phyloP scores from a whole-genome alignment of 2,329 filamentous ascomycete species.

The Orbilia blumenaviensis region DNA sequence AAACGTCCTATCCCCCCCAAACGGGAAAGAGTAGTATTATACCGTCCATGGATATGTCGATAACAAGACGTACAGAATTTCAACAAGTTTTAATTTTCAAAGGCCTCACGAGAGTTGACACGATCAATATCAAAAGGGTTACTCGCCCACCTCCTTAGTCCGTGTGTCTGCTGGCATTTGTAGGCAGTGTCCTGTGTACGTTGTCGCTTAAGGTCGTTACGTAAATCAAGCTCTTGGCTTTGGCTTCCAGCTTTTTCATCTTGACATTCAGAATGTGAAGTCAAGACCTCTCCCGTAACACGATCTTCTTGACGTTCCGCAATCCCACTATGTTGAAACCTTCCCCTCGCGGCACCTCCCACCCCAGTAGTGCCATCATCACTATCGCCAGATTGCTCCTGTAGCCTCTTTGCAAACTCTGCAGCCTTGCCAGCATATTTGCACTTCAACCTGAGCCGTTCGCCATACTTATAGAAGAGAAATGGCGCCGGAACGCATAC shows the following conservation, averaged over 20 bases:
- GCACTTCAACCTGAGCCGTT: constrained; percentile 71
- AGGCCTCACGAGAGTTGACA: constrained; percentile 30
- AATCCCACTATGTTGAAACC: background rate
- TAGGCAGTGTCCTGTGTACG: constrained; percentile 6
- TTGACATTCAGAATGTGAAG: background rate
- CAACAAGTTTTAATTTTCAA: constrained; percentile 5
- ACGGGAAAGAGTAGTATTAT: no score
- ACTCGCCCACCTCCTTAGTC: constrained; percentile 14
- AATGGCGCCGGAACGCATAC: constrained; percentile 73
- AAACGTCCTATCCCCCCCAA: no score
- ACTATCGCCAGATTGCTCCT: constrained; percentile 11
- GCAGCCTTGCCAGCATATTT: constrained; percentile 75
- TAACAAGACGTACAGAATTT: no score
- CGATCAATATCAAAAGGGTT: constrained; percentile 42
- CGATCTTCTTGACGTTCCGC: background rate
- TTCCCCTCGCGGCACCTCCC: background rate
- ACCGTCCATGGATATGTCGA: no score
- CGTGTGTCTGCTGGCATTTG: background rate
- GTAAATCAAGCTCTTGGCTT: background rate
- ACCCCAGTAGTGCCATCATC: background rate
- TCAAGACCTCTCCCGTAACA: background rate
- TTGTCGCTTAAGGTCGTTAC: constrained; percentile 3
- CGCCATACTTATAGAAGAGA: constrained; percentile 79
- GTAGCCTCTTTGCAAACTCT: constrained; percentile 67
- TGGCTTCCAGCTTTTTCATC: background rate